Evolutionary conservation across 192 early-diverging fungal species (phyloP).

Genomic region (Gaertneriomyces semiglobifer): DNA sequence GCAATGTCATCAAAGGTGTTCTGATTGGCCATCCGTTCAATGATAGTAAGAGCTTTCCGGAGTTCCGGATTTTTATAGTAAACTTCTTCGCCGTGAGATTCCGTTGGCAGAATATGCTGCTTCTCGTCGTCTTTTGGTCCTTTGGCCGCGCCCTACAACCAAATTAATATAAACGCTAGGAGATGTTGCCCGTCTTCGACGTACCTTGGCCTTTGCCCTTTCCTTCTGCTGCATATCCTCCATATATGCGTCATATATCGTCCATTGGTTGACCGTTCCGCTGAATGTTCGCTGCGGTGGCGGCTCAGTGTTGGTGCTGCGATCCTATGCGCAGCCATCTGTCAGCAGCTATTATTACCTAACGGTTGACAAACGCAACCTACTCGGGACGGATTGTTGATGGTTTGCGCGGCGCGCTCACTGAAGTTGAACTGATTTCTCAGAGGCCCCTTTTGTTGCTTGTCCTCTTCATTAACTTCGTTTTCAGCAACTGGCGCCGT

Average conservation of each 20-base stretch:
- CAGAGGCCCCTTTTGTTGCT: conserved; percentile 43
- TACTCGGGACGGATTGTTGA: conserved; percentile 59
- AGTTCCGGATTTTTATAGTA: conserved; percentile 59
- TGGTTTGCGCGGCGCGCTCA: conserved; percentile 58
- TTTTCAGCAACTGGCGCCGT: conserved; percentile 17
- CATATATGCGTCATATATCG: conserved; percentile 62
- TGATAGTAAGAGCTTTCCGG: conserved; percentile 49
- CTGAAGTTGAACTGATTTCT: conserved; percentile 65
- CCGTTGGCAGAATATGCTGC: conserved; percentile 41
- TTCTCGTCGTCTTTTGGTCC: conserved; percentile 58
- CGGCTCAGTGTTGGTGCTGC: conserved; percentile 61
- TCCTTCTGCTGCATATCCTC: conserved; percentile 60
- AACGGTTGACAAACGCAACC: not conserved
- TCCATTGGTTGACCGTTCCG: conserved; percentile 59
- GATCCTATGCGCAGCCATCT: conserved; percentile 35
- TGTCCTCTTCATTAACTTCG: conserved; percentile 42
- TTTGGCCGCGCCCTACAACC: conserved; percentile 36
- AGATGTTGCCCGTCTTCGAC: not conserved
- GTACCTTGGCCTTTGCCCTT: conserved; percentile 57
- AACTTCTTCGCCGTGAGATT: conserved; percentile 55
- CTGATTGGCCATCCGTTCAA: conserved; percentile 65
- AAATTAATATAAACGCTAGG: not conserved
- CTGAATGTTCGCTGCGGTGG: conserved; percentile 53
- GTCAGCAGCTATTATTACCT: too few relatives aligned
- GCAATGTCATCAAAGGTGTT: conserved; percentile 66